phyloP scores from a whole-genome alignment of 2,329 filamentous ascomycete species.

The Paramyrothecium roridum region DNA sequence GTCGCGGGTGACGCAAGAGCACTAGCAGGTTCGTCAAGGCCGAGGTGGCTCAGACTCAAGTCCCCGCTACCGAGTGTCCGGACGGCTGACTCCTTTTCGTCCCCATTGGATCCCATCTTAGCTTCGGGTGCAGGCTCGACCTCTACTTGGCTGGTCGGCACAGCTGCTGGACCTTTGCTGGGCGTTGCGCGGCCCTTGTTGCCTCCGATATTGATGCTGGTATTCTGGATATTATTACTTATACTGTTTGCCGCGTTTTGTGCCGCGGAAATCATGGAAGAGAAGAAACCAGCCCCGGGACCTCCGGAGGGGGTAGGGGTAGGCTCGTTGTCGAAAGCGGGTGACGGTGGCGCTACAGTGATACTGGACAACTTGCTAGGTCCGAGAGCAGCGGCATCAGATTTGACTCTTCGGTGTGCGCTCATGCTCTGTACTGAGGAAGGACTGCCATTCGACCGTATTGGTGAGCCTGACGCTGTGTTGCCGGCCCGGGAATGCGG shows the following conservation, averaged over 20 bases:
- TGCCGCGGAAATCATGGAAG: slow-evolving; percentile 85
- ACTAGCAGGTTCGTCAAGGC: slow-evolving; percentile 63
- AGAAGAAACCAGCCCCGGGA: slow-evolving; percentile 74
- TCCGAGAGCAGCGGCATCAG: slow-evolving; percentile 52
- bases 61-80: slow-evolving; percentile 89
- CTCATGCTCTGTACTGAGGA: slow-evolving; percentile 65
- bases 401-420: slow-evolving; percentile 57
- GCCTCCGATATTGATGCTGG: slow-evolving; percentile 49
- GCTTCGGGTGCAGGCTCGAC: slow-evolving; percentile 35
- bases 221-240: slow-evolving; percentile 71
- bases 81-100: slow-evolving; percentile 70
- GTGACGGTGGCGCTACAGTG: slow-evolving; percentile 69
- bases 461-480: slow-evolving; percentile 16
- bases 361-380: slow-evolving; percentile 88
- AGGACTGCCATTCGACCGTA: slow-evolving; percentile 52
- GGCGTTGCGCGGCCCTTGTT: slow-evolving; percentile 29
- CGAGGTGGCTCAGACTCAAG: slow-evolving; percentile 83
- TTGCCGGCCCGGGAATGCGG: slow-evolving; percentile 9
- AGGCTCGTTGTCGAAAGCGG: slow-evolving; percentile 66
- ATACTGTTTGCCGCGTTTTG: slow-evolving; percentile 83
- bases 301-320: slow-evolving; percentile 52
- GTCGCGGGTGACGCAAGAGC: slow-evolving; percentile 53
- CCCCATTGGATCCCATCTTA: slow-evolving; percentile 33
- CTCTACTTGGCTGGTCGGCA: slow-evolving; percentile 30
- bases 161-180: slow-evolving; percentile 19